Percentiles rank a stretch among this genome's conserved stretches.
Conservation (phyloP, 208 protist species). For the Angomonas desouzai region DNA sequence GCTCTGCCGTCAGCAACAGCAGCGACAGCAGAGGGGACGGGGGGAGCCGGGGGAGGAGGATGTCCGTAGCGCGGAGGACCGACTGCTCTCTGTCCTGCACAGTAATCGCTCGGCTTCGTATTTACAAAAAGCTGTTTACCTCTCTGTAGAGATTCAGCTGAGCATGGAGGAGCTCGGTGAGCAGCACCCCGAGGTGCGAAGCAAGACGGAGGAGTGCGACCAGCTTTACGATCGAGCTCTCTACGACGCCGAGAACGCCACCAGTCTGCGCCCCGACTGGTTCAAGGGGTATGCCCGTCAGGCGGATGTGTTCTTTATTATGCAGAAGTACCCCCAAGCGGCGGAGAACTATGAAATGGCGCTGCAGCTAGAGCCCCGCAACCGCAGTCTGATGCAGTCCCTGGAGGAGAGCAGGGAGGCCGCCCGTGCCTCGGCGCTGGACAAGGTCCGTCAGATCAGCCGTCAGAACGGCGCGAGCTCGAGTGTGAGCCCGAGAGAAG, state of each 20-base stretch:
- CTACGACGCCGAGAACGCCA: constrained; percentile 82
- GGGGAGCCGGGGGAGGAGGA: background rate
- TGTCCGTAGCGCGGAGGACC: constrained; percentile 2
- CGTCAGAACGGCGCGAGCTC: background rate
- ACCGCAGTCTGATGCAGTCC: constrained; percentile 53
- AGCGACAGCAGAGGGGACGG: background rate
- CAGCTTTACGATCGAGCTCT: constrained; percentile 62
- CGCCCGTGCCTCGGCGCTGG: constrained; percentile 21
- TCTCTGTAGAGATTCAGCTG: constrained; percentile 17
- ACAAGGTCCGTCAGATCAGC: background rate
- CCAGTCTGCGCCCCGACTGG: constrained; percentile 88
- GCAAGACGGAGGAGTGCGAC: constrained; percentile 27
- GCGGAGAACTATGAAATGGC: constrained; percentile 87
- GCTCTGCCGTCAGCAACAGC: constrained; percentile 14
- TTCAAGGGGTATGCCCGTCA: constrained; percentile 92
- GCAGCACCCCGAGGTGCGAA: constrained; percentile 75
- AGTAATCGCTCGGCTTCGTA: constrained; percentile 94
- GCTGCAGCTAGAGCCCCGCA: constrained; percentile 75
- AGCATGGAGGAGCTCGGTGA: constrained; percentile 22
- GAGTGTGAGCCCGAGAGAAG: background rate
- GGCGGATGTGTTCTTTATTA: constrained; percentile 82
- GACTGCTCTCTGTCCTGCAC: constrained; percentile 80
- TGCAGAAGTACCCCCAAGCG: constrained; percentile 83
- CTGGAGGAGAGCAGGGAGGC: constrained; percentile 48
- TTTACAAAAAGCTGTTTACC: constrained; percentile 59